A percentile compares a stretch with the other conserved stretches of the same genome.
These are phyloP conservation scores for Lactarius trivialis DNA, from an alignment of 768 basidiomycete genomes.

Conservation along the genomic window DNA sequence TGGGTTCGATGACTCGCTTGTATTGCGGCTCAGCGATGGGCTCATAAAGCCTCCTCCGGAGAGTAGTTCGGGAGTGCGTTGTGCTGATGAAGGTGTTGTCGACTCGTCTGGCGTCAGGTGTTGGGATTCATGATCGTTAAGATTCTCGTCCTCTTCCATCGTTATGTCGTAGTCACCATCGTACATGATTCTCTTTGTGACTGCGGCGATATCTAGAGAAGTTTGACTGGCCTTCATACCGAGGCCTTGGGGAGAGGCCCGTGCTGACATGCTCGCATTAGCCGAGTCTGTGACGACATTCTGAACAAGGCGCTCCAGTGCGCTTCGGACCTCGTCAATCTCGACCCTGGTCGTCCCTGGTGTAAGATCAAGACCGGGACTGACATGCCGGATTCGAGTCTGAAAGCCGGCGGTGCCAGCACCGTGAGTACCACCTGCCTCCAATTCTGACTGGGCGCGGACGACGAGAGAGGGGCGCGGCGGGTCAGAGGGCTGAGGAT, in stretches of 20 bases:
- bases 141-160: slow-evolving; percentile 25
- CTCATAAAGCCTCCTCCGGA: slow-evolving; percentile 20
- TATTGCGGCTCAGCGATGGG: slow-evolving; percentile 33
- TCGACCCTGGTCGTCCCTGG: slow-evolving; percentile 23
- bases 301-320: slow-evolving; percentile 37
- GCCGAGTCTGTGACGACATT: slow-evolving; percentile 27
- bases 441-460: slow-evolving; percentile 27
- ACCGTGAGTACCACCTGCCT: slow-evolving; percentile 9
- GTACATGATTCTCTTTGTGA: slow-evolving; percentile 32
- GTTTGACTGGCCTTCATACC: slow-evolving; percentile 19
- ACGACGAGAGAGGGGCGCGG: slow-evolving; percentile 27
- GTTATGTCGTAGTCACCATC: slow-evolving; percentile 33
- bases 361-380: slow-evolving; percentile 8
- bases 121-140: slow-evolving; percentile 24
- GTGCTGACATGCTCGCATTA: background rate
- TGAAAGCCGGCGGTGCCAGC: slow-evolving; percentile 19
- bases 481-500: slow-evolving; percentile 30
- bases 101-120: slow-evolving; percentile 1
- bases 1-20: slow-evolving; percentile 39
- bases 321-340: slow-evolving; percentile 34
- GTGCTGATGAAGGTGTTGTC: slow-evolving; percentile 4
- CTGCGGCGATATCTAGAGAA: slow-evolving; percentile 28
- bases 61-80: slow-evolving; percentile 20
- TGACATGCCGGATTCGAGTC: slow-evolving; percentile 22
- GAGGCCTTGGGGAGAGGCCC: slow-evolving; percentile 18